A percentile compares a stretch with the other conserved stretches of the same genome.
These are phyloP conservation scores for Boletus subluridellus DNA, from an alignment of 1,284 basidiomycete genomes.

Conservation along the genomic window DNA sequence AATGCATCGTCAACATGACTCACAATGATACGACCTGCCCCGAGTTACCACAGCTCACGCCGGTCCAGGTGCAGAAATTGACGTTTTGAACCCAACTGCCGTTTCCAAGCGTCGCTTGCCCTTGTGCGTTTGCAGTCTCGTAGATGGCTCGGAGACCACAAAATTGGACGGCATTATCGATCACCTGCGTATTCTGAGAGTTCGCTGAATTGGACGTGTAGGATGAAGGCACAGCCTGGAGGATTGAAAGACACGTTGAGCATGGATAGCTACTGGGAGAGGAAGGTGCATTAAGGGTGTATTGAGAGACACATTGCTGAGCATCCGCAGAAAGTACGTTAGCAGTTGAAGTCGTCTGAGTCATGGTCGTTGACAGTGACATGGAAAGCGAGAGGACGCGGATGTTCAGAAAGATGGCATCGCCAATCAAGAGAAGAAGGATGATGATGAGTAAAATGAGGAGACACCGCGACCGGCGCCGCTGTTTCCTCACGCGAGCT, in stretches of 20 bases:
- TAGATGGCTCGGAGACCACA: constrained; percentile 51
- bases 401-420: constrained; percentile 41
- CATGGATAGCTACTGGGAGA: constrained; percentile 47
- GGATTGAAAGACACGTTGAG: constrained; percentile 43
- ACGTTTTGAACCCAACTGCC: constrained; percentile 48
- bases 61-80: constrained; percentile 48
- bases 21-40: constrained; percentile 46
- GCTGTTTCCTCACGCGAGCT: constrained; percentile 31
- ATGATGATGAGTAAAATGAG: constrained; percentile 38
- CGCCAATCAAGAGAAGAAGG: constrained; percentile 43
- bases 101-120: constrained; percentile 40
- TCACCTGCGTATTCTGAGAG: constrained; percentile 32
- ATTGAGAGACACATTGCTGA: constrained; percentile 48
- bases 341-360: constrained; percentile 23
- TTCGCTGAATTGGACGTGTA: constrained; percentile 32
- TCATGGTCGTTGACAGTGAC: constrained; percentile 13
- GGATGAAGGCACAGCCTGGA: constrained; percentile 40
- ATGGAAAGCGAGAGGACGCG: constrained; percentile 32
- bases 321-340: constrained; percentile 38
- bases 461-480: constrained; percentile 33
- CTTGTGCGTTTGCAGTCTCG: constrained; percentile 41
- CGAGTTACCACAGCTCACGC: constrained; percentile 43
- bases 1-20: constrained; percentile 20
- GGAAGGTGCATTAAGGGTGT: constrained; percentile 44
- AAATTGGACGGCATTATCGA: constrained; percentile 45